phyloP scores from a whole-genome alignment of 352 stramenopile genomes.

The Globisporangium irregulare region DNA sequence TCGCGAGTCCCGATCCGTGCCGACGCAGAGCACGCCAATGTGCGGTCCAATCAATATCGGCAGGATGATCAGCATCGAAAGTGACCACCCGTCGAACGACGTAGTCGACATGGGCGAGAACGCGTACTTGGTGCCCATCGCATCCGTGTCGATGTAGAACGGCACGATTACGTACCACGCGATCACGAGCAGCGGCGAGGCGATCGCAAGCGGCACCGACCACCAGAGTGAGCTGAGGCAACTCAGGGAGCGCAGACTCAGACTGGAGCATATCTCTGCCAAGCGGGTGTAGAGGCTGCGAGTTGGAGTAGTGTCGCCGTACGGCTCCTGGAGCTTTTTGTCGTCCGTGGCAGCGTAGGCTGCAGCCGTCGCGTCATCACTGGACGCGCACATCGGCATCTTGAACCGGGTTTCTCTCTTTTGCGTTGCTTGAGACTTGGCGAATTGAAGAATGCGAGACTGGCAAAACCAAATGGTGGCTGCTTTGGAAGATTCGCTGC shows the following conservation, averaged over 20 bases:
- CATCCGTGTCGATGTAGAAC: constrained; percentile 1
- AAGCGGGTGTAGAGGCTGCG: neutral
- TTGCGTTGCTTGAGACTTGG: neutral
- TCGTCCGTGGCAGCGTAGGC: constrained; percentile 1
- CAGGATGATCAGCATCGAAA: neutral
- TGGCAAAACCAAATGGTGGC: neutral
- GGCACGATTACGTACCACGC: constrained; percentile 2
- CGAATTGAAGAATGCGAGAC: neutral
- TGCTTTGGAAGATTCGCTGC: no score
- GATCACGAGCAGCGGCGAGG: neutral
- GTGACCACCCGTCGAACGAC: neutral
- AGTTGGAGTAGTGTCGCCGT: no score
- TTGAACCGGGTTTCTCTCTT: neutral
- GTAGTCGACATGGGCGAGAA: neutral
- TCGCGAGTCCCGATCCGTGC: neutral
- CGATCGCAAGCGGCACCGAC: neutral
- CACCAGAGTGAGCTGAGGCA: neutral
- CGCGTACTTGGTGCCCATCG: constrained; percentile 3
- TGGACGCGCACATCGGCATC: neutral
- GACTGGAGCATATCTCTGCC: neutral
- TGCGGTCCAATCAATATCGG: neutral
- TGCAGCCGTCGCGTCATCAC: neutral
- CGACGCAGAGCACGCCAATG: neutral
- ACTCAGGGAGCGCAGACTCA: neutral
- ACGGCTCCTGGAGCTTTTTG: neutral